Base-by-base conservation (phyloP, 2,329 filamentous ascomycete genomes). In the Pseudocercospora eumusae region DNA sequence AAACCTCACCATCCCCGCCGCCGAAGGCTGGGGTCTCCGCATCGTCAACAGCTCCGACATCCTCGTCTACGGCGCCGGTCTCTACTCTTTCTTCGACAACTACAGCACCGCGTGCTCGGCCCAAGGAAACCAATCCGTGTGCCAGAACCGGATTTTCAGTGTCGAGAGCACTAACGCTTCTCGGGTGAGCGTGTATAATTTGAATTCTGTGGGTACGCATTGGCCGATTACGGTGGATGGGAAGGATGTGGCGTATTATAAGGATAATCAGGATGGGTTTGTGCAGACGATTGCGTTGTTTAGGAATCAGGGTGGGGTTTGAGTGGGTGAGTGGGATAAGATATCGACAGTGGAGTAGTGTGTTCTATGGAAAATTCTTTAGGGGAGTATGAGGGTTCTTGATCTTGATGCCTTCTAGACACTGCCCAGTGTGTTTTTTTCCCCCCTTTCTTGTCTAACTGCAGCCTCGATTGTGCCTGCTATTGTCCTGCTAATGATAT, bases 21-120 rank as follows among this genome's bases (percentile, higher is more conserved):
- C 80, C 5, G 81, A 85, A 73, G 86, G 86, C 0, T 90, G 87
- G 87, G 88, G 85, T 0, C 76, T 91, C 28, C 81, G 88, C 7
- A 80, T 91, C 40, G 69, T 88, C 45, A 78, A 82, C 65, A 84
- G 82, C 36, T 77, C 76, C 50, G 80, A 84, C 70, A 75, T 90
- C 11, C 75, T 83, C 18, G 75, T 85, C 23, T 88, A 89, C 68
- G 87, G 87, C 7, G 84, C 83, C 0, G 88, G 88, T 0, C 69
- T 89, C 13, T 91, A 91, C 75, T 85, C 82, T 2, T 89, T 89
- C 79, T 90, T 88, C 72, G 80, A 83, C 72, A 85, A 88, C 74
- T 88, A 89, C 75, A 80, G 71, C 62, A 69, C 69, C 10, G 57
- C 68, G 1, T 82, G 79, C 69, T 77, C 77, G 3, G 69, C 75